Evolutionary conservation across 352 stramenopile species (phyloP), one percentile per base, ranked within the genome.

Genomic region (Peronosclerospora sorghi): DNA sequence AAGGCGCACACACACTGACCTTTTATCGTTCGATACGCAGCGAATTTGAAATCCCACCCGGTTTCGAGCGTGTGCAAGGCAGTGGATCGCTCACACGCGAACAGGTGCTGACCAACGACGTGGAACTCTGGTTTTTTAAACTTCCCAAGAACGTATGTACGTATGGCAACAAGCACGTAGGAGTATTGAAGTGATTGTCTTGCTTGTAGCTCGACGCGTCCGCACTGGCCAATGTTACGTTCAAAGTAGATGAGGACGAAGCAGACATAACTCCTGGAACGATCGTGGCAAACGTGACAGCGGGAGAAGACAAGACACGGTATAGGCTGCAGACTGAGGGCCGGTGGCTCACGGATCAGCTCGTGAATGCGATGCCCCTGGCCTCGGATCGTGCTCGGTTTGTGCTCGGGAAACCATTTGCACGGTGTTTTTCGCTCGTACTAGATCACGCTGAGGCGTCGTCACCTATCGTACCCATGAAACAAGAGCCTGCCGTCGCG

Each of bases 61-160:
- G 72, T 14, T 89, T 86, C 32, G 65, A 86, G 42, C 57, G 57
- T 30, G 66, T 89, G 29, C 65, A 74, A 12, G 72, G 69, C 41
- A 83, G 70, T 48, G 59, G 58, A 4, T 53, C 65, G 2, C 55
- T 86, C 32, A 83, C 73, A 13, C 71, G 69, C 15, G 73, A 86
- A 55, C 54, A 61, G 0, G 62, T 86, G 35, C 58, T 86, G 12
- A 59, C 65, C 2, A 65, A 69, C n/a, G 72, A 85, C 46, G 77
- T 86, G 54, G 76, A 89, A 48, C 67, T 89, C n/a, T 89, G 76
- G 76, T 82, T 89, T 44, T 86, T 89, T 46, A 86, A 84, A 56
- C 68, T 89, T 17, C 76, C 76, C 27, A 89, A 86, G 55, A 54
- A 83, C 41, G 76, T 88, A 65, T 38, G 76, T 80, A 17, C 3